Conservation (phyloP, 352 stramenopile genomes). For the Phytophthora fragariaefolia region DNA sequence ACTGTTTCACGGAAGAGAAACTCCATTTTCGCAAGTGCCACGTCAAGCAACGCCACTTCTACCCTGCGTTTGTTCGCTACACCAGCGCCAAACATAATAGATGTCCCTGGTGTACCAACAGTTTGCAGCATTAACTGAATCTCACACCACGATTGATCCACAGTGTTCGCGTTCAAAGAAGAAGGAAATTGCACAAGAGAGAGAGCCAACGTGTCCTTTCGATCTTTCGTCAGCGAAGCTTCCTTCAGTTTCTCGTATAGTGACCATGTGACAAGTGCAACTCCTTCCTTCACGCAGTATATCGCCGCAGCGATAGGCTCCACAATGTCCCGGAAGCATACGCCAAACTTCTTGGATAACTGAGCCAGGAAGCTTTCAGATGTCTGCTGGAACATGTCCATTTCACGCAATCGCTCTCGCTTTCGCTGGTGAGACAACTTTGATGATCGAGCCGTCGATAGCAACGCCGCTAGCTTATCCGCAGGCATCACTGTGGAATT, state of each 20-base stretch:
- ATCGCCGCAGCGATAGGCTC: constrained; percentile 81
- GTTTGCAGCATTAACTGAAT: constrained; percentile 69
- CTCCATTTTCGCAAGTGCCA: constrained; percentile 73
- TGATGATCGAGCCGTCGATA: constrained; percentile 40
- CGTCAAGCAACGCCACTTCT: constrained; percentile 75
- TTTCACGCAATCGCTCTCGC: constrained; percentile 76
- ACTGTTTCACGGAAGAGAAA: constrained; percentile 65
- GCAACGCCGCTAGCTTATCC: constrained; percentile 62
- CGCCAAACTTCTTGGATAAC: constrained; percentile 70
- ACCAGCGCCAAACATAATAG: constrained; percentile 52
- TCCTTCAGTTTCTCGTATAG: constrained; percentile 67
- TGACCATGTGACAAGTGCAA: constrained; percentile 74
- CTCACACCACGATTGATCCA: constrained; percentile 77
- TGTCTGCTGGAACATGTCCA: constrained; percentile 91
- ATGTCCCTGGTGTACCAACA: constrained; percentile 49
- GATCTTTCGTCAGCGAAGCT: constrained; percentile 42
- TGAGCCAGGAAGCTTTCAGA: constrained; percentile 82
- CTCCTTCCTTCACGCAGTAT: constrained; percentile 86
- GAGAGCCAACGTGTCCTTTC: constrained; percentile 60
- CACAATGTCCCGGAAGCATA: constrained; percentile 85
- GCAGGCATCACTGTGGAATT: constrained; percentile 75
- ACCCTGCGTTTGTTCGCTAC: constrained; percentile 60
- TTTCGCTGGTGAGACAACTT: constrained; percentile 55
- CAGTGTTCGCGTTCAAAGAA: constrained; percentile 31
- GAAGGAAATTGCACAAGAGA: constrained; percentile 80